Conservation (phyloP, 345 rosid genomes). For the Sonneratia caseolaris region DNA sequence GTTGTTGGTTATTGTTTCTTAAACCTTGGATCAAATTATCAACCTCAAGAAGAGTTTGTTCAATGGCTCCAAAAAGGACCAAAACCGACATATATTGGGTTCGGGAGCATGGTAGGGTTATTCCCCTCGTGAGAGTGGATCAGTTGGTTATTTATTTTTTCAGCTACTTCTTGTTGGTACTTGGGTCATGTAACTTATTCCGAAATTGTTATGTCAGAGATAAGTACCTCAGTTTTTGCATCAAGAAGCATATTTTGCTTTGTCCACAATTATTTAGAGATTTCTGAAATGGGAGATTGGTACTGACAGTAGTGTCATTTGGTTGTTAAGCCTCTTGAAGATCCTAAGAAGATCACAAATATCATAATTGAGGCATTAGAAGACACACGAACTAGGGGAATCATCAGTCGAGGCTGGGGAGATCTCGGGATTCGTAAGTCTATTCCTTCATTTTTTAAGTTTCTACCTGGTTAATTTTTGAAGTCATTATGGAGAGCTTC, state of each 20-base stretch:
- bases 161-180: neutral
- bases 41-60: conserved; percentile 55
- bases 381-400: conserved; percentile 86
- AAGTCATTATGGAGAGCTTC: neutral
- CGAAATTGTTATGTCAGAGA: neutral
- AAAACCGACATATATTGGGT: conserved; percentile 82
- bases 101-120: conserved; percentile 92
- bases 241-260: neutral
- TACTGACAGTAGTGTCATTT: conserved; percentile 9
- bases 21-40: conserved; percentile 74
- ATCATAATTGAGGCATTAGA: conserved; percentile 74
- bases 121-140: neutral
- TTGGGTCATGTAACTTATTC: neutral
- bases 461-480: neutral
- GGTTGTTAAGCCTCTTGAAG: conserved; percentile 77
- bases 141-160: neutral
- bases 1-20: conserved; percentile 95
- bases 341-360: conserved; percentile 62
- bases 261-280: neutral
- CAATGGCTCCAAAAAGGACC: conserved; percentile 72
- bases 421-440: conserved; percentile 76
- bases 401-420: conserved; percentile 94
- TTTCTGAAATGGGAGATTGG: neutral
- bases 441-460: conserved; percentile 2
- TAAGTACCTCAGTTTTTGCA: neutral